Evolutionary conservation across 2,329 filamentous ascomycete species (phyloP).

Genomic region (Ascochyta koolunga): DNA sequence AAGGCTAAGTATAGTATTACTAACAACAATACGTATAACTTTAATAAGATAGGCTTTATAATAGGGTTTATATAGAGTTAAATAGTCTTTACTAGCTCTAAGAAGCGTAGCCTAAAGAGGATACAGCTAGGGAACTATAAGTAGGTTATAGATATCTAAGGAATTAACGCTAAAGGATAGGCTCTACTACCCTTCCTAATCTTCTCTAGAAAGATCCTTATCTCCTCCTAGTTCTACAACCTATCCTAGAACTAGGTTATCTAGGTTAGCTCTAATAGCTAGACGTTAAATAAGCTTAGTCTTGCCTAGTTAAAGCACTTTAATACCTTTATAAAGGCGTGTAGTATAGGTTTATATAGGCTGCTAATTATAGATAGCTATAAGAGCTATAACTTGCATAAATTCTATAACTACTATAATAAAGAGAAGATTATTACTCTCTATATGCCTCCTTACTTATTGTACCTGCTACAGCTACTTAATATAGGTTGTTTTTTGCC

Average conservation of each 20-base stretch:
- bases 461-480: no score
- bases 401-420: background rate
- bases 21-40: no score
- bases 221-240: slow-evolving; percentile 2
- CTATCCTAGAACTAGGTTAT: slow-evolving; percentile 36
- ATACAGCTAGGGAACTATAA: no score
- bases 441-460: no score
- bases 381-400: slow-evolving; percentile 26
- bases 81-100: no score
- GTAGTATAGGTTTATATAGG: background rate
- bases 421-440: slow-evolving; percentile 20
- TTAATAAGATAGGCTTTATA: no score
- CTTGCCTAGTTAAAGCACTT: background rate
- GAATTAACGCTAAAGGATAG: no score
- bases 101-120: no score
- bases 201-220: slow-evolving; percentile 5
- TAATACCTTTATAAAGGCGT: background rate
- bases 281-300: slow-evolving; percentile 39
- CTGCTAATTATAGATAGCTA: slow-evolving; percentile 35
- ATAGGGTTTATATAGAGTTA: no score
- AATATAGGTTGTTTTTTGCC: no score
- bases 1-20: no score
- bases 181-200: slow-evolving; percentile 8
- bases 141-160: no score
- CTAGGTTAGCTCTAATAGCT: slow-evolving; percentile 39